Evolutionary conservation across 176 grass and related monocot species (phyloP).

Genomic region (Ampelocalamus luodianensis): DNA sequence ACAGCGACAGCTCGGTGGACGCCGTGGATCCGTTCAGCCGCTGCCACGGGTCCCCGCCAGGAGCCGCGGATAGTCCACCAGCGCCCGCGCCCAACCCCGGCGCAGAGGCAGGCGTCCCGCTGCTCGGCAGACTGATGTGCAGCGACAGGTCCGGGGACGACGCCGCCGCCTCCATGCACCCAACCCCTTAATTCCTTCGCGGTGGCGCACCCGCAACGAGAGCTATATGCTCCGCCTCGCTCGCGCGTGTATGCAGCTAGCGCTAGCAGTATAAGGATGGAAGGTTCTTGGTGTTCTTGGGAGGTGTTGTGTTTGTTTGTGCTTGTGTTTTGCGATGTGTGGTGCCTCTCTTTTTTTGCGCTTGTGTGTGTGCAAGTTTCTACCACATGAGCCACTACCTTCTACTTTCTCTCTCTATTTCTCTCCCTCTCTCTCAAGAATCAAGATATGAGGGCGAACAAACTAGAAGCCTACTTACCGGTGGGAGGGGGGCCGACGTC

Average conservation of each 20-base stretch:
- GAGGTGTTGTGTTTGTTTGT: neutral
- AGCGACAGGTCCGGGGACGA: conserved; percentile 75
- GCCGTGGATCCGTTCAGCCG: conserved; percentile 54
- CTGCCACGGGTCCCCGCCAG: conserved; percentile 38
- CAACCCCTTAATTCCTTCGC: neutral
- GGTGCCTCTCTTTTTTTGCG: neutral
- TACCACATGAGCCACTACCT: neutral
- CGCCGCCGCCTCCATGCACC: conserved; percentile 53
- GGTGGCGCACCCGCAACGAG: neutral
- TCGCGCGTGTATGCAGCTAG: neutral
- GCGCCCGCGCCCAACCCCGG: neutral
- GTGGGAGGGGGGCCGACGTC: too few species aligned
- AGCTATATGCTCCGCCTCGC: neutral
- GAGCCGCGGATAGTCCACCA: neutral
- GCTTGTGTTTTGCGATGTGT: conserved; percentile 23
- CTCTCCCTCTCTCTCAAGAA: neutral
- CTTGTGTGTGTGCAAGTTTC: neutral
- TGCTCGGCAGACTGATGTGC: conserved; percentile 72
- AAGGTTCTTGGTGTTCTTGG: conserved; percentile 45
- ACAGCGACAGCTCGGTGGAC: conserved; percentile 60
- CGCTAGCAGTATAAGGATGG: neutral
- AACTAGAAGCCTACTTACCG: too few species aligned
- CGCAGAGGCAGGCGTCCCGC: neutral
- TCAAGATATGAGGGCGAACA: too few species aligned
- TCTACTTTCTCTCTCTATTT: neutral